phyloP scores from a whole-genome alignment of 371 early-diverging fungal species.

The Lichtheimia hyalospora region DNA sequence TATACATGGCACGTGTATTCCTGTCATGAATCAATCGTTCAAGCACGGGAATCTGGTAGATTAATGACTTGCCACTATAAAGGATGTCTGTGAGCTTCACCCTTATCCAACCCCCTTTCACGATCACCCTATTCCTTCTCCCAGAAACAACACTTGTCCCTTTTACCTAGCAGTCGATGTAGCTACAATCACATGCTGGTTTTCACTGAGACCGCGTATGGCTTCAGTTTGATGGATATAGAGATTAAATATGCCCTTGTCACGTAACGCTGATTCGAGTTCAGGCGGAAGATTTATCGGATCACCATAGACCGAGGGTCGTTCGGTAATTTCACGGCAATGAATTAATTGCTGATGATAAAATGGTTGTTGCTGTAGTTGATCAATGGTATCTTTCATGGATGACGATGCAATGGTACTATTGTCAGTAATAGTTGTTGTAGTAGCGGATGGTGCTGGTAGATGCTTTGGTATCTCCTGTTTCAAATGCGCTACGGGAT shows the following conservation, averaged over 20 bases:
- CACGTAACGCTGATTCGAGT: conserved; percentile 24
- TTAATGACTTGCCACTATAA: conserved; percentile 77
- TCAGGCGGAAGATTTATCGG: neutral
- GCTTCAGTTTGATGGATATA: conserved; percentile 76
- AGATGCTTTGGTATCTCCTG: conserved; percentile 7
- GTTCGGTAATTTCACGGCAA: conserved; percentile 18
- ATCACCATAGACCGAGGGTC: conserved; percentile 21
- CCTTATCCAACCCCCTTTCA: too few relatives aligned
- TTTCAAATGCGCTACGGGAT: conserved; percentile 14
- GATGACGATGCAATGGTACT: neutral
- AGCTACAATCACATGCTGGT: conserved; percentile 60
- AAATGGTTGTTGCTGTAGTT: conserved; percentile 22
- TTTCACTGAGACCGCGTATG: conserved; percentile 42
- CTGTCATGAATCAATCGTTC: conserved; percentile 44
- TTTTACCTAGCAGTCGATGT: conserved; percentile 69
- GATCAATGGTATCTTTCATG: conserved; percentile 17
- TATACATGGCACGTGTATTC: conserved; percentile 47
- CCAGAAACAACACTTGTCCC: neutral
- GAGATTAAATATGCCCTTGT: conserved; percentile 41
- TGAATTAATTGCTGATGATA: conserved; percentile 31
- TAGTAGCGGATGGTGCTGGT: conserved; percentile 4
- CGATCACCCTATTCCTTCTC: too few relatives aligned
- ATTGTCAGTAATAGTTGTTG: neutral
- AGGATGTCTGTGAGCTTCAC: neutral
- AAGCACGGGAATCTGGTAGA: conserved; percentile 74